These are phyloP conservation scores for Phytophthora fragariae DNA, from an alignment of 352 stramenopile species.

Conservation along the genomic window DNA sequence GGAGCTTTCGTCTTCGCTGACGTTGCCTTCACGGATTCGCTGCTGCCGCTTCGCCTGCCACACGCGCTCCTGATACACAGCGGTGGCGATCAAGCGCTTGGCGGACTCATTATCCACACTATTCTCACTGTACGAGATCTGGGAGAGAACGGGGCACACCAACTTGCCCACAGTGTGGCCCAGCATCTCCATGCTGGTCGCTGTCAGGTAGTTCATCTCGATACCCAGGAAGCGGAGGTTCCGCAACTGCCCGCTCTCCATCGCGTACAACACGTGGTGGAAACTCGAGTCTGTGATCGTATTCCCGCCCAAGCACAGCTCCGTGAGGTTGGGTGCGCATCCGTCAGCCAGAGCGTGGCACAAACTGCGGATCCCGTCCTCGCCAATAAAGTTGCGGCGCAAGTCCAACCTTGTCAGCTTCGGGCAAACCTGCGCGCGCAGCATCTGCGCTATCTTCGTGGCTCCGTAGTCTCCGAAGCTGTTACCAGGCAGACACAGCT, in stretches of 20 bases:
- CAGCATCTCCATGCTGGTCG: conserved; percentile 88
- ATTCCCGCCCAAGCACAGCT: conserved; percentile 85
- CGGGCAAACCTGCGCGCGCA: conserved; percentile 78
- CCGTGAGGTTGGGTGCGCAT: conserved; percentile 67
- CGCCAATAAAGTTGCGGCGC: conserved; percentile 87
- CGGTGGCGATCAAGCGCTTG: conserved; percentile 78
- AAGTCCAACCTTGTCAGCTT: conserved; percentile 83
- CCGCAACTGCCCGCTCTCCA: conserved; percentile 75
- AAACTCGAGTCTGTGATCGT: conserved; percentile 88
- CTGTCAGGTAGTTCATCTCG: conserved; percentile 88
- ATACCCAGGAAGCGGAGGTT: conserved; percentile 81
- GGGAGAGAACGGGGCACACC: conserved; percentile 77
- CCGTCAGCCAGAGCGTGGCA: conserved; percentile 79
- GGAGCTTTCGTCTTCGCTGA: conserved; percentile 42
- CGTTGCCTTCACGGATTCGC: conserved; percentile 47
- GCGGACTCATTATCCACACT: conserved; percentile 77
- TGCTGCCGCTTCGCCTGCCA: conserved; percentile 63
- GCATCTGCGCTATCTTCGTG: conserved; percentile 83
- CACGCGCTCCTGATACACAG: conserved; percentile 83
- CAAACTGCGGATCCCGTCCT: conserved; percentile 76
- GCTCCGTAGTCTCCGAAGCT: conserved; percentile 88
- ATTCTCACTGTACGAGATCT: conserved; percentile 91
- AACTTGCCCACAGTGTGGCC: conserved; percentile 84
- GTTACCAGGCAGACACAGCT: conserved; percentile 85
- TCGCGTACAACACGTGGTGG: conserved; percentile 81